Base-by-base conservation (phyloP, 371 early-diverging fungal genomes). In the Capillidium rhysosporum region DNA sequence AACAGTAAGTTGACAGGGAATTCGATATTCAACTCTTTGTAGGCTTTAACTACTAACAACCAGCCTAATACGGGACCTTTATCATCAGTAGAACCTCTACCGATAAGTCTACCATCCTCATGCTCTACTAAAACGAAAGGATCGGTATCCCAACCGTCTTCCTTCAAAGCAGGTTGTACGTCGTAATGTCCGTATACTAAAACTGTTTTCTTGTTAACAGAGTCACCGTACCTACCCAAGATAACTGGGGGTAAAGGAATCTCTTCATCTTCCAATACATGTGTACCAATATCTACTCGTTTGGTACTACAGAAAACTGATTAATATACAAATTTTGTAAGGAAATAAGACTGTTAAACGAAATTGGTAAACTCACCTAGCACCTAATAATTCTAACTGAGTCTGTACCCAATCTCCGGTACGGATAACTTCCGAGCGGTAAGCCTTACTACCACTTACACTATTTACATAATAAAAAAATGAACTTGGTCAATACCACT, bases 61-160 rank as follows among this genome's bases (percentile, higher is more conserved):
- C 97, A 96, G 9, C 84, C 87, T 51, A 89, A 71, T 4, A 92
- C 75, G 46, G 94, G 94, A 20, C 89, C 93, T 71, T 96, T 96
- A 74, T 96, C 94, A 66, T 93, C 94, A 7, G 87, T 80, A 26
- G 87, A 65, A 31, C 97, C 97, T 61, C 97, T 86, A 44, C 93
- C 97, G 44, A 85, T 70, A 54, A 96, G 69, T 38, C 86, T 77
- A 40, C 86, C 82, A 58, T 87, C 64, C 39, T 75, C 82, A 58
- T 80, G 80, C 68, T 92, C 90, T 16, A 80, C 73, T 59, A 96
- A 69, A 28, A 75, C 76, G 63, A 85, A 96, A 31, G 97, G 97
- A 54, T 92, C 88, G 21, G 86, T 84, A 57, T 69, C 70, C 97
- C 97, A 96, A n/a, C 97, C 97, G 64, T 96, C 97, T 58, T 78